A percentile compares a stretch with the other conserved stretches of the same genome.
Conservation (phyloP, 495 filamentous ascomycete species). For the Physcia stellaris region DNA sequence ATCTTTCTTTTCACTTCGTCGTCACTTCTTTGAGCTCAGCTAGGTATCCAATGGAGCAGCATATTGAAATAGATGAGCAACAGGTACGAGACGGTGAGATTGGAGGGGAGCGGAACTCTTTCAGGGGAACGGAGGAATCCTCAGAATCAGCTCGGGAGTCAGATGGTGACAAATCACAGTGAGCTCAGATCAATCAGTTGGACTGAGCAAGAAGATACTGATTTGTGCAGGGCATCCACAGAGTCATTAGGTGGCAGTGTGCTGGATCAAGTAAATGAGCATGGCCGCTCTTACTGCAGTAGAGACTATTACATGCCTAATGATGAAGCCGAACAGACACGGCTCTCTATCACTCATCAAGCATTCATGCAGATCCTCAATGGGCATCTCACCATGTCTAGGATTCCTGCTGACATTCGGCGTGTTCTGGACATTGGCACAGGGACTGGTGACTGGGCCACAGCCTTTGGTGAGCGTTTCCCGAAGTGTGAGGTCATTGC, state of each 20-base stretch:
- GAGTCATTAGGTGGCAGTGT: constrained; percentile 43
- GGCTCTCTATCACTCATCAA: constrained; percentile 53
- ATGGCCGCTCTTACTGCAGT: constrained; percentile 54
- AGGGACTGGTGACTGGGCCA: constrained; percentile 62
- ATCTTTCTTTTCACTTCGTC: too few species aligned
- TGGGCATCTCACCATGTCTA: constrained; percentile 43
- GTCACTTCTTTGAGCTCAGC: too few species aligned
- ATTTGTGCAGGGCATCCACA: constrained; percentile 35
- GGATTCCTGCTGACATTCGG: constrained; percentile 33
- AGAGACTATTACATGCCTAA: constrained; percentile 62
- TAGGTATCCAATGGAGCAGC: too few species aligned
- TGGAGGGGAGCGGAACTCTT: neutral
- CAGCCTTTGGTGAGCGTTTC: constrained; percentile 50
- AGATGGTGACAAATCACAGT: constrained; percentile 13
- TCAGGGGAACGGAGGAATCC: constrained; percentile 4
- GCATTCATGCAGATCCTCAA: constrained; percentile 49
- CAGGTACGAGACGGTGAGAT: neutral
- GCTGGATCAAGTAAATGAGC: constrained; percentile 42
- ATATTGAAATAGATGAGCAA: constrained; percentile 10
- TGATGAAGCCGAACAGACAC: constrained; percentile 59
- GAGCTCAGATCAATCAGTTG: constrained; percentile 1
- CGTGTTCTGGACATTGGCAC: constrained; percentile 59
- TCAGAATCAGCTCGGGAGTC: constrained; percentile 9
- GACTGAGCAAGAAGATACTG: too few species aligned
- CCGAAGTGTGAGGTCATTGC: constrained; percentile 52